phyloP scores from a whole-genome alignment of 2,329 filamentous ascomycete species.

The Neofusicoccum cordaticola region DNA sequence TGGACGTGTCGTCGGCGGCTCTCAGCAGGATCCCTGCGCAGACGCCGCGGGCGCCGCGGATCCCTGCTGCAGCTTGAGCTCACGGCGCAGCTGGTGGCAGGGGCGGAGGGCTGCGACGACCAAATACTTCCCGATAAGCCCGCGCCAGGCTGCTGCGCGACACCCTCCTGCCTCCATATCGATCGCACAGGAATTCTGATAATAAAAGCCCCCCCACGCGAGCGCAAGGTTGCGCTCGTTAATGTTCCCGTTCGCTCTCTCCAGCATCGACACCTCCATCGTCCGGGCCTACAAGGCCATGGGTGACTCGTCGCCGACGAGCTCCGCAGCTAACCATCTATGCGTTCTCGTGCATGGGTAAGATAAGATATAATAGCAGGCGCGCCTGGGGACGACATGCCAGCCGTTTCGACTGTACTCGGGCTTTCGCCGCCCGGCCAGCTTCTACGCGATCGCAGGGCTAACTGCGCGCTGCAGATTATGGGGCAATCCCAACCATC shows the following conservation, averaged over 20 bases:
- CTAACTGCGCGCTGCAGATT: constrained; percentile 47
- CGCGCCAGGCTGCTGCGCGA: background rate
- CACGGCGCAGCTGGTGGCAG: background rate
- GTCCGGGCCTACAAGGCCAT: constrained; percentile 21
- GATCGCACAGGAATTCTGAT: constrained; percentile 1
- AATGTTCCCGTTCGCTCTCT: constrained; percentile 26
- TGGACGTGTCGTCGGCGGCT: background rate
- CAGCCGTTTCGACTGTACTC: background rate
- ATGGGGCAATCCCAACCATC: constrained; percentile 76
- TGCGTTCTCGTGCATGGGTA: constrained; percentile 76
- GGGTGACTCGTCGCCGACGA: constrained; percentile 13
- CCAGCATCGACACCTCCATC: constrained; percentile 25
- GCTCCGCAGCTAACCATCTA: constrained; percentile 55
- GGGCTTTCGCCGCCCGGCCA: background rate
- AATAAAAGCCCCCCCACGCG: constrained; percentile 15
- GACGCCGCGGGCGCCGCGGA: background rate
- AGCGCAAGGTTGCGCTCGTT: constrained; percentile 1
- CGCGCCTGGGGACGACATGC: background rate
- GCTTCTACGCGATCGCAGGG: background rate
- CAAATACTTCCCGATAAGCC: constrained; percentile 4
- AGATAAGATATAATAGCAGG: constrained; percentile 26
- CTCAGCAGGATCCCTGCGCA: background rate
- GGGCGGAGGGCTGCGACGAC: background rate
- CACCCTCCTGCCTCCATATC: background rate
- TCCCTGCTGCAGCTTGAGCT: background rate